These are phyloP conservation scores for Coffea canephora DNA, from an alignment of 257 asterid species.

Conservation along the genomic window DNA sequence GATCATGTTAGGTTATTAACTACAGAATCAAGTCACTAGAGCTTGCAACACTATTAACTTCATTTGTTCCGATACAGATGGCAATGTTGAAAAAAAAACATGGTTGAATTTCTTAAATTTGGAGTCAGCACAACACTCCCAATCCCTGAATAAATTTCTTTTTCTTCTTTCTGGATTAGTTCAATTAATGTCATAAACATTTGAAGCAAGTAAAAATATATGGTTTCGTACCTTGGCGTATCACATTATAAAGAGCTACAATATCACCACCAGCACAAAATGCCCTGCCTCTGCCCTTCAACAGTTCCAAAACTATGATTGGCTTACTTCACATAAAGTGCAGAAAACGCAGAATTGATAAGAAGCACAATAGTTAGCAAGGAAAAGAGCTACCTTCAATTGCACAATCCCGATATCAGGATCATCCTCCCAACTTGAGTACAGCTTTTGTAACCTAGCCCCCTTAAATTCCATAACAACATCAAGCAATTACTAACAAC, in stretches of 20 bases:
- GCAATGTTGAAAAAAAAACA: not conserved
- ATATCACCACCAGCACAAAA: constrained; percentile 97
- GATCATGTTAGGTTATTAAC: not conserved
- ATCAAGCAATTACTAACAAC: not conserved
- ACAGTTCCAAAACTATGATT: constrained; percentile 29
- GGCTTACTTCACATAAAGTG: constrained; percentile 18
- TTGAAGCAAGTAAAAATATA: not conserved
- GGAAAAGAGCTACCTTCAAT: constrained; percentile 58
- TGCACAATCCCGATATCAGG: constrained; percentile 65
- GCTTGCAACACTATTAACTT: not conserved
- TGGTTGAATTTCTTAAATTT: not conserved
- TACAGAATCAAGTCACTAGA: not conserved
- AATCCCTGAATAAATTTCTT: not conserved
- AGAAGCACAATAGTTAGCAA: not conserved
- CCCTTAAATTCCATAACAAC: constrained; percentile 34
- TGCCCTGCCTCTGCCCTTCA: constrained; percentile 89
- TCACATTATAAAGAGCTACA: constrained; percentile 55
- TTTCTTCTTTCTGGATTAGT: not conserved
- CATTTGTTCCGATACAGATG: not conserved
- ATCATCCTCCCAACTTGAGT: constrained; percentile 85
- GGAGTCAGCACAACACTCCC: not conserved
- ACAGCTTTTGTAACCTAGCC: constrained; percentile 68
- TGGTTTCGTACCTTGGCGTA: constrained; percentile 50
- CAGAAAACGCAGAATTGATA: not conserved
- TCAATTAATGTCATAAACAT: not conserved